Base-by-base conservation (phyloP, 495 filamentous ascomycete genomes). In the Xylaria acuta region DNA sequence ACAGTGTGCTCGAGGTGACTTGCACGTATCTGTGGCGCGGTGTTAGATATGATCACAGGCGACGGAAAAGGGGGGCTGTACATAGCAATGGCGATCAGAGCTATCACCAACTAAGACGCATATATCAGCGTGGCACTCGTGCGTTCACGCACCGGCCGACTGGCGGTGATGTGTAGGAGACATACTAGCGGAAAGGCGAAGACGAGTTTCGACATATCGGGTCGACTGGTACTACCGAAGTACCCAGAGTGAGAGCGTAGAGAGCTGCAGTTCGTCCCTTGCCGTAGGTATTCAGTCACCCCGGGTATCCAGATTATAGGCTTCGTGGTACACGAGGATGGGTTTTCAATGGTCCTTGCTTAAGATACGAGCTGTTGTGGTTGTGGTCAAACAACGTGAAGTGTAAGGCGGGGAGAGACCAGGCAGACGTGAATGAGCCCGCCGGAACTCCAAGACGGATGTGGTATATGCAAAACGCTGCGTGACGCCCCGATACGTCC, bases 11-110 rank as follows among this genome's bases (percentile, higher is more conserved):
- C 2, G 84, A 73, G 67, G 82, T 84, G 45, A 83, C 79, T 72
- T 85, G 82, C n/a, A 84, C 81, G 75, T 87, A 89, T 69, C 85
- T 88, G 47, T 45, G 32, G 9, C 0, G 4, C 8, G 54, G 71
- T 78, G 56, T 73, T 56, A 73, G 64, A 62, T 25, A 38, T 25
- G 7, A 45, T 40, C 16, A 58, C 5, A 27, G n/a, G n/a, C 2
- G 7, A 41, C 40, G 32, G 34, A 30, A 25, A 43, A 22, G 1
- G 25, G 22, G 3, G 16, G 25, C 4, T 40, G 69, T 74, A 81
- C 79, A 81, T 81, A 36, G 79, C 75, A 65, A 81, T 54, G 40
- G 70, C 76, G 8, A 75, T 54, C n/a, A 82, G 73, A 65, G 54
- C 74, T 62, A 80, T 16, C 63, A 73, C 59, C 34, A 73, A 32